Base-by-base conservation (phyloP, 768 basidiomycete species). In the Russula compacta region DNA sequence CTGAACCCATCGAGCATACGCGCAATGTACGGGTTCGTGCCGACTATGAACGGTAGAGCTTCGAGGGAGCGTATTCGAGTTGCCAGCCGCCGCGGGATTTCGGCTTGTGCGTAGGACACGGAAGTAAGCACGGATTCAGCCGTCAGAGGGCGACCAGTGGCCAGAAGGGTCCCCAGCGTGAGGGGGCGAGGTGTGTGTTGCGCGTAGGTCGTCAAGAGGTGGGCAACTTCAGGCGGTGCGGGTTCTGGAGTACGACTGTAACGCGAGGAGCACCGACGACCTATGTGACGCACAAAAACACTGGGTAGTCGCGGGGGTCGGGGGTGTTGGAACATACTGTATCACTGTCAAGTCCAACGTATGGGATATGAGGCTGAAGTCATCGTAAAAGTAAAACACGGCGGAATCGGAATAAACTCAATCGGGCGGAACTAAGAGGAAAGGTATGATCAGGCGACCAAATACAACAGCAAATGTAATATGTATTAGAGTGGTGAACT, bases 21-120 rank as follows among this genome's bases (percentile, higher is more conserved):
- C 4, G 86, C 79, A n/a, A 93, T 81, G 72, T 88, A 90, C 14
- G 91, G 91, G 71, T 93, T 93, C 54, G 87, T 91, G 21, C 89
- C 92, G 52, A 92, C 92, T 42, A 93, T 93, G 73, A 87, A 93
- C 0, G 91, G 91, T 36, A 93, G 78, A 0, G 79, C 74, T 69
- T 92, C 89, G 53, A 93, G 76, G 21, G 84, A 84, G 36, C 81
- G 81, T 47, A 89, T 85, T 12, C 90, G 84, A 59, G 80, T 82
- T 1, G 87, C 89, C 36, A 93, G 79, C 54, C 89, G 78, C 19
- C 85, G 79, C 21, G 92, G 91, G 15, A 92, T 83, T 71, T 92
- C 90, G 2, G 83, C 78, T 14, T 89, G 78, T 0, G 83, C 84
- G 71, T 87, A 89, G 4, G 79, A 77, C 4, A 85, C 88, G n/a